Evolutionary conservation across 352 stramenopile genomes (phyloP).

Genomic region (Phytophthora brassicae): DNA sequence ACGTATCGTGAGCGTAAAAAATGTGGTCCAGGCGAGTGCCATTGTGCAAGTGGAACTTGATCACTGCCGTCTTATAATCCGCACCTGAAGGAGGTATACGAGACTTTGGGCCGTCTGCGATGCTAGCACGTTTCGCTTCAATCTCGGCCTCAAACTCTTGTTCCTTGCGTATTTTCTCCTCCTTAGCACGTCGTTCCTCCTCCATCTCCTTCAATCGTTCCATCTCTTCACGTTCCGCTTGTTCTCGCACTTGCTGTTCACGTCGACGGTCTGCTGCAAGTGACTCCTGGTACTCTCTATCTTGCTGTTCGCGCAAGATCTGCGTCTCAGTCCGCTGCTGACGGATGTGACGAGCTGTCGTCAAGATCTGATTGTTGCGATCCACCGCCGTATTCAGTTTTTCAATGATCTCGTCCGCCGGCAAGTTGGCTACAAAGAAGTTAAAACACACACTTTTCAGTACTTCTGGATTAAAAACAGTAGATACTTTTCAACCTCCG

Average conservation of each 20-base stretch:
- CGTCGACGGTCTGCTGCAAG: conserved; percentile 89
- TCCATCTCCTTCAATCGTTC: conserved; percentile 43
- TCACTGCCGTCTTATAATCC: conserved; percentile 67
- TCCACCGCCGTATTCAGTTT: conserved; percentile 58
- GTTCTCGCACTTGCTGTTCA: conserved; percentile 50
- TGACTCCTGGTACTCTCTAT: conserved; percentile 92
- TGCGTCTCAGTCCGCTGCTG: conserved; percentile 84
- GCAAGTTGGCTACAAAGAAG: conserved; percentile 59
- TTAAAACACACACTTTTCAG: too few relatives aligned
- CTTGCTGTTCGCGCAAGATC: conserved; percentile 91
- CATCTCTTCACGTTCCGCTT: conserved; percentile 49
- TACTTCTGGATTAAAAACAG: background rate
- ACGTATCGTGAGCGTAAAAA: conserved; percentile 81
- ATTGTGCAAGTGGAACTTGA: conserved; percentile 86
- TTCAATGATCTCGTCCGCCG: conserved; percentile 59
- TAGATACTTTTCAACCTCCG: background rate
- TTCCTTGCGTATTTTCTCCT: conserved; percentile 32
- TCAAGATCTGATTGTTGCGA: conserved; percentile 78
- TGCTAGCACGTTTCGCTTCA: conserved; percentile 53
- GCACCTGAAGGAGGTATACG: conserved; percentile 49
- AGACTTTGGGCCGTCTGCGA: conserved; percentile 48
- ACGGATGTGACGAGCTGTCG: conserved; percentile 62
- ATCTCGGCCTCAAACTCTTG: conserved; percentile 46
- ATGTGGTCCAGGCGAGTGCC: conserved; percentile 73
- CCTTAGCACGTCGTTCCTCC: conserved; percentile 33